Evolutionary conservation across 2,329 filamentous ascomycete species (phyloP), one percentile per base, ranked within the genome.

Genomic region (Stachybotrys elegans): DNA sequence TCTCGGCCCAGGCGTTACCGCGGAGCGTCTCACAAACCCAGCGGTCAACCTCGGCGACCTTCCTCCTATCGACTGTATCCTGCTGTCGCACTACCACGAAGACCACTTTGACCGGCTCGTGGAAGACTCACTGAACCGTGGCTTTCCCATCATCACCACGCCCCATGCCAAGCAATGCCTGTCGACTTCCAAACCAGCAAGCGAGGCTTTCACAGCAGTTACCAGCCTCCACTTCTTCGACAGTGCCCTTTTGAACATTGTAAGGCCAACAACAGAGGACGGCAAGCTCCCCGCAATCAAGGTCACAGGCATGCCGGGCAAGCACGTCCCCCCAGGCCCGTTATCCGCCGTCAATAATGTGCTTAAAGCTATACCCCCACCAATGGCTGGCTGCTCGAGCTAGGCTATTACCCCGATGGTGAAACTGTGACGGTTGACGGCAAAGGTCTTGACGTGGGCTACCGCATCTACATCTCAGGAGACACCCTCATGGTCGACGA

Each of bases 341-440:
- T 48, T 68, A 12, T 48, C 54, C 0, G 46, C 72, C 8, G 62
- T 74, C 25, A 67, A 70, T 42, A 57, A 68, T 23, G 20, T 68
- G 6, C 50, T 68, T 3, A 44, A 56, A 27, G 61, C 72, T 42
- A 72, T 84, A 4, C 82, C 81, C 5, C 82, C 80, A 83, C 76
- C 1, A 84, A 84, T 54, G 81, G 81, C 23, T 85, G 81, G 79
- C 76, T 85, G 63, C 48, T 85, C 4, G 80, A 85, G 57, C 62
- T 85, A 9, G 80, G 81, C 1, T 71, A 76, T 51, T 27, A 25
- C 7, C n/a, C 22, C 16, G 22, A 8, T 13, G 8, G 14, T 16
- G 22, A 23, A 7, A 19, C 34, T n/a, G 17, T 5, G 6, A 19
- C 34, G 4, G 22, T 47, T 9, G 41, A 42, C n/a, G 45, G 44